Evolutionary conservation across 208 protist genomes (phyloP).

Genomic region (Angomonas ambiguus): DNA sequence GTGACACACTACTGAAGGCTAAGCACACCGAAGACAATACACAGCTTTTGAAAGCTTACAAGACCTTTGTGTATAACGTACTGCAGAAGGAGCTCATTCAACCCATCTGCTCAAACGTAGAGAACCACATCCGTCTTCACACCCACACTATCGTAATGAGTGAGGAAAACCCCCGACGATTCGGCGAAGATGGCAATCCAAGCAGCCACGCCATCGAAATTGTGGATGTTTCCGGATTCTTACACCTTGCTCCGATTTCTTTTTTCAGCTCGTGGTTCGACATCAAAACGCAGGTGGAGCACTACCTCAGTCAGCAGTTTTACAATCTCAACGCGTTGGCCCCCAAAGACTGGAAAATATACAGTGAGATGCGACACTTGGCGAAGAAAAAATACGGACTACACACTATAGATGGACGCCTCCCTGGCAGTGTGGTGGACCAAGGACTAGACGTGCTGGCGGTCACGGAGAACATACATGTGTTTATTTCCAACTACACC

Average conservation of each 20-base stretch:
- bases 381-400: conserved; percentile 91
- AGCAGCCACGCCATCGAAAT: conserved; percentile 10
- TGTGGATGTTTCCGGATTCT: neutral
- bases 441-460: conserved; percentile 96
- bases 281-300: conserved; percentile 64
- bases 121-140: conserved; percentile 91
- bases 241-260: conserved; percentile 55
- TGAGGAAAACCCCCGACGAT: conserved; percentile 6
- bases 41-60: conserved; percentile 46
- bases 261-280: conserved; percentile 84
- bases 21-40: conserved; percentile 15
- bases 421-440: conserved; percentile 91
- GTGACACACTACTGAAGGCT: conserved; percentile 33
- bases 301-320: conserved; percentile 95
- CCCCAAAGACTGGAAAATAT: conserved; percentile 94
- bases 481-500: conserved; percentile 95
- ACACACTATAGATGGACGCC: conserved; percentile 72
- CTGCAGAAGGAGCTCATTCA: conserved; percentile 49
- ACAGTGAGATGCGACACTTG: conserved; percentile 95
- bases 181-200: neutral
- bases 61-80: conserved; percentile 45
- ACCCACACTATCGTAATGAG: conserved; percentile 84
- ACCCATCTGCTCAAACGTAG: conserved; percentile 88
- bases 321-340: conserved; percentile 96
- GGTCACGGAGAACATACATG: conserved; percentile 97